These are phyloP conservation scores for Apiospora phragmitis DNA, from an alignment of 2,329 filamentous ascomycete genomes.

Conservation along the genomic window DNA sequence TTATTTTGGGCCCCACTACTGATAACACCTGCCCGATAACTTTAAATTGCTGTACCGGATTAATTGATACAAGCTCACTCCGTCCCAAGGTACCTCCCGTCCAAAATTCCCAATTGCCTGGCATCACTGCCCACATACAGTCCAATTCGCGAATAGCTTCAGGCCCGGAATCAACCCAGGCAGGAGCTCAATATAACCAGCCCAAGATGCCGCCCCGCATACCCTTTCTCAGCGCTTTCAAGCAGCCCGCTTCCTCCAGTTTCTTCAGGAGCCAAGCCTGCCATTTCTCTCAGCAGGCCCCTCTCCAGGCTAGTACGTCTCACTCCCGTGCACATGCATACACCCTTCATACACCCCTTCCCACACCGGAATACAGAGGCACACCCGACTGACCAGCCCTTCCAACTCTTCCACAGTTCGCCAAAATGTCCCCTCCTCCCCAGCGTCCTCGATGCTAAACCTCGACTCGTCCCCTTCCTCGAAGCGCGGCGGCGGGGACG, in stretches of 20 bases:
- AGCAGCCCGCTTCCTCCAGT: conserved; percentile 20
- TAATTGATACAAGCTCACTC: neutral
- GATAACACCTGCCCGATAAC: neutral
- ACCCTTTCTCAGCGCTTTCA: conserved; percentile 27
- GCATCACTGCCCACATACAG: neutral
- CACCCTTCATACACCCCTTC: neutral
- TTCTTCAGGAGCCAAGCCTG: conserved; percentile 23
- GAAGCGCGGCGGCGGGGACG: neutral
- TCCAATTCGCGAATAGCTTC: neutral
- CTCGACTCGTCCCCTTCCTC: conserved; percentile 18
- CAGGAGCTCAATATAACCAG: neutral
- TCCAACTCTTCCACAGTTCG: conserved; percentile 19
- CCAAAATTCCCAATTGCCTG: neutral
- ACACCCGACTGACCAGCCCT: neutral
- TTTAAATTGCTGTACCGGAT: neutral
- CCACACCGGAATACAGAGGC: neutral
- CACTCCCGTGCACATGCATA: neutral
- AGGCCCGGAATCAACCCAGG: neutral
- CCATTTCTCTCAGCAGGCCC: conserved; percentile 26
- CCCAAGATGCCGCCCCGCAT: conserved; percentile 43
- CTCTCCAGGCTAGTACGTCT: conserved; percentile 25
- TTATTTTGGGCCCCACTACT: neutral
- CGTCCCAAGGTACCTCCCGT: neutral
- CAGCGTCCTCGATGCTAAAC: conserved; percentile 24
- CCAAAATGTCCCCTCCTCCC: conserved; percentile 17